These are phyloP conservation scores for Candida dajiaensis DNA, from an alignment of 805 yeast genomes.

Conservation along the genomic window DNA sequence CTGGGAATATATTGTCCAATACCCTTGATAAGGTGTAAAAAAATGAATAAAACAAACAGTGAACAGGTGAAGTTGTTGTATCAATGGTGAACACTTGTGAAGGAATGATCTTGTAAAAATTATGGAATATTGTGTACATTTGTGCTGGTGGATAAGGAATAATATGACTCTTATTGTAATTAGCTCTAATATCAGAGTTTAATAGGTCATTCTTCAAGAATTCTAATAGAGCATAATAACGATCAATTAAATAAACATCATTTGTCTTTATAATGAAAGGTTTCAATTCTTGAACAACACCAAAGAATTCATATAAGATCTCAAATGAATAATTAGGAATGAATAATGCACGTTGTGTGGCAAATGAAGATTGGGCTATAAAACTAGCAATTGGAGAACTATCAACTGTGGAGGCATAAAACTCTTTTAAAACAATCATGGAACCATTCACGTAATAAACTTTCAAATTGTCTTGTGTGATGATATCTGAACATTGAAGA, in stretches of 20 bases:
- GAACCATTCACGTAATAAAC: constrained; percentile 17
- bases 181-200: not conserved
- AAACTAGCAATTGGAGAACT: constrained; percentile 15
- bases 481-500: constrained; percentile 14
- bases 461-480: constrained; percentile 5
- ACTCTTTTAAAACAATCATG: constrained; percentile 9
- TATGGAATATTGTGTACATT: constrained; percentile 10
- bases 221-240: constrained; percentile 4
- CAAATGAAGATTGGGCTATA: constrained; percentile 3
- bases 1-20: constrained; percentile 22
- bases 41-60: constrained; percentile 13
- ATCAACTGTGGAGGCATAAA: constrained; percentile 9
- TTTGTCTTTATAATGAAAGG: constrained; percentile 4
- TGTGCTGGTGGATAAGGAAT: constrained; percentile 13
- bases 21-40: constrained; percentile 11
- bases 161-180: constrained; percentile 6
- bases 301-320: constrained; percentile 14
- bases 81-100: constrained; percentile 13
- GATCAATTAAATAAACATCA: constrained; percentile 7
- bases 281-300: constrained; percentile 9
- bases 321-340: constrained; percentile 15
- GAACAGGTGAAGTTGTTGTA: constrained; percentile 6
- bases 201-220: constrained; percentile 8
- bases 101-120: constrained; percentile 16
- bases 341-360: constrained; percentile 10